These are phyloP conservation scores for Bipolaris bicolor DNA, from an alignment of 2,329 filamentous ascomycete species.

Conservation along the genomic window DNA sequence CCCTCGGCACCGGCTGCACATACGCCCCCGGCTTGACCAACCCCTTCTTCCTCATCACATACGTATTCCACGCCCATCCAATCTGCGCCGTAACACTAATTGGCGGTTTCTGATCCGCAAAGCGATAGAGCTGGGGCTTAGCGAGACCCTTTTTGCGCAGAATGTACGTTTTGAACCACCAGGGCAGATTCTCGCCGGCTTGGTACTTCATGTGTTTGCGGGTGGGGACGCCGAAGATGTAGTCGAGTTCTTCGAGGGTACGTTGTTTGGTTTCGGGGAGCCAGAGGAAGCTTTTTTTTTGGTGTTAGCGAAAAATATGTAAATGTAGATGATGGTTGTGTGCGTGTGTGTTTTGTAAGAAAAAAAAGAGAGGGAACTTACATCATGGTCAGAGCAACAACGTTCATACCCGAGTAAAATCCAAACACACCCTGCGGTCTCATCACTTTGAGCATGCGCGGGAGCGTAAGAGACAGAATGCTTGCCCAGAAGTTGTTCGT, in stretches of 20 bases:
- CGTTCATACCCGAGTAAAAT: conserved; percentile 67
- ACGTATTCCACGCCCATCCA: conserved; percentile 28
- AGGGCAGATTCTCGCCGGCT: conserved; percentile 46
- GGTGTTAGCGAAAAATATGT: not conserved
- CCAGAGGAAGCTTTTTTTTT: conserved; percentile 58
- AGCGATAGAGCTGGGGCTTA: conserved; percentile 50
- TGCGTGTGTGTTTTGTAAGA: too few species aligned
- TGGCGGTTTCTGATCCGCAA: conserved; percentile 31
- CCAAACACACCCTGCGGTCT: conserved; percentile 63
- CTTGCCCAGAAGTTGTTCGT: conserved; percentile 67
- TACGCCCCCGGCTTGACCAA: conserved; percentile 23
- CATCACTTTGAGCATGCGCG: conserved; percentile 61
- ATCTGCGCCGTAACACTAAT: conserved; percentile 28
- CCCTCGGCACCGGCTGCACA: conserved; percentile 18
- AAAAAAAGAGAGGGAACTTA: too few species aligned
- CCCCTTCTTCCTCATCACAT: conserved; percentile 28
- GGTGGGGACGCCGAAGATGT: conserved; percentile 57
- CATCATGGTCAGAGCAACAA: conserved; percentile 67
- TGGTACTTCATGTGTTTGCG: conserved; percentile 49
- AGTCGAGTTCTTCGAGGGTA: conserved; percentile 58
- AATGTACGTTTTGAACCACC: conserved; percentile 55
- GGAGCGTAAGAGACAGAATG: conserved; percentile 69
- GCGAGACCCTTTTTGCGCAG: conserved; percentile 46
- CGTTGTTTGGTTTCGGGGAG: conserved; percentile 57
- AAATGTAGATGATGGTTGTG: too few species aligned